Evolutionary conservation across 495 filamentous ascomycete species (phyloP).

Genomic region (Bombardia bombarda): DNA sequence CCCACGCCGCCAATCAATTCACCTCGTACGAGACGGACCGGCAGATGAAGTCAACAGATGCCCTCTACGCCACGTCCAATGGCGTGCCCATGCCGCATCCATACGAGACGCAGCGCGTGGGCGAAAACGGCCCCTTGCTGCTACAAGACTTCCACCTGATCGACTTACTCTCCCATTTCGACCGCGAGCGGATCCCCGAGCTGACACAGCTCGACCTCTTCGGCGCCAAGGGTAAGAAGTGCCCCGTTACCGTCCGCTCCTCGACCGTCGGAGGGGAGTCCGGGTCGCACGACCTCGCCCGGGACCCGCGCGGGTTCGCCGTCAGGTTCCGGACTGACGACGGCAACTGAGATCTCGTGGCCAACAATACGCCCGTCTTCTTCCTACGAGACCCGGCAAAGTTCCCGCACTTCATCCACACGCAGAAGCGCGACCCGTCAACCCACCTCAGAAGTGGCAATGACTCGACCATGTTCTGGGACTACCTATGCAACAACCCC

Average conservation of each 20-base stretch:
- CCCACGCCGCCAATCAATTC: constrained; percentile 18
- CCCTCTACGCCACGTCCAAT: constrained; percentile 8
- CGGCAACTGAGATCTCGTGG: constrained; percentile 70
- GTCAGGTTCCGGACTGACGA: constrained; percentile 77
- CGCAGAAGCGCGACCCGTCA: constrained; percentile 65
- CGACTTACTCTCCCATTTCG: constrained; percentile 60
- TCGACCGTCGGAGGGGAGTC: constrained; percentile 67
- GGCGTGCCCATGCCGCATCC: constrained; percentile 4
- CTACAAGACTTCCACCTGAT: constrained; percentile 25
- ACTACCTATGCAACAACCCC: constrained; percentile 40
- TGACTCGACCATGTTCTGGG: constrained; percentile 45
- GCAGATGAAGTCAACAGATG: constrained; percentile 13
- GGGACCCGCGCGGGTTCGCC: constrained; percentile 63
- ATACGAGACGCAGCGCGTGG: background rate
- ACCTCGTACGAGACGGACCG: constrained; percentile 21
- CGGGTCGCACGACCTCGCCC: constrained; percentile 57
- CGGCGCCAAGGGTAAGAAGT: constrained; percentile 58
- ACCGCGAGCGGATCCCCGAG: constrained; percentile 43
- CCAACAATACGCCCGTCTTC: constrained; percentile 67
- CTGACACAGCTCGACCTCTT: constrained; percentile 36
- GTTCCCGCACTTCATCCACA: constrained; percentile 69
- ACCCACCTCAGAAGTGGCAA: constrained; percentile 40
- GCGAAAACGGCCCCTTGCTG: constrained; percentile 9
- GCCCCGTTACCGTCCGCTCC: constrained; percentile 54
- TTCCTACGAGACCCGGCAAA: constrained; percentile 71